These are phyloP conservation scores for Saccharomyces pastorianus DNA, from an alignment of 1,139 yeast species.

Conservation along the genomic window DNA sequence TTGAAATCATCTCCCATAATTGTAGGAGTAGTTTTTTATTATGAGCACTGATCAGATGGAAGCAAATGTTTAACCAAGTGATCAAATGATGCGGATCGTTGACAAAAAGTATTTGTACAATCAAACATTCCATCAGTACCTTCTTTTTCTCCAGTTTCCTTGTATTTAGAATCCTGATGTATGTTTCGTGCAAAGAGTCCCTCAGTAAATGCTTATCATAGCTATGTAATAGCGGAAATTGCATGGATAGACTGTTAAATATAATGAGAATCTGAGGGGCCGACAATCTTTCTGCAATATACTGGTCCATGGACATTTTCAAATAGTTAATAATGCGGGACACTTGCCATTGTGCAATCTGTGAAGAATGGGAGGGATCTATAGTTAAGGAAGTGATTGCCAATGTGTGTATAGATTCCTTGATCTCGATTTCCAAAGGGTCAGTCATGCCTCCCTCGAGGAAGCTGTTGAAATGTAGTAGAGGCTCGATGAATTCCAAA, in stretches of 20 bases:
- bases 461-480: constrained; percentile 3
- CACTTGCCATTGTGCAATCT: constrained; percentile 17
- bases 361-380: not conserved
- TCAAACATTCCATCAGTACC: constrained; percentile 18
- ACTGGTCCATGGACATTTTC: constrained; percentile 14
- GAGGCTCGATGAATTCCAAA: constrained; percentile 11
- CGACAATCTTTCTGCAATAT: constrained; percentile 9
- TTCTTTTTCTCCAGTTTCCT: constrained; percentile 6
- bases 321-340: constrained; percentile 13
- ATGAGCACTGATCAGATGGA: constrained; percentile 4
- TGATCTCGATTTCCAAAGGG: constrained; percentile 10
- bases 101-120: constrained; percentile 16
- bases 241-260: constrained; percentile 12
- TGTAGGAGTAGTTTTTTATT: constrained; percentile 4
- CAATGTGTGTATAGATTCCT: constrained; percentile 23
- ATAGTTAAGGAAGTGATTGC: constrained; percentile 13
- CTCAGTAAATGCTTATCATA: constrained; percentile 15
- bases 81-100: constrained; percentile 2
- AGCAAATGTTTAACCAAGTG: constrained; percentile 6
- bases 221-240: constrained; percentile 9
- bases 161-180: constrained; percentile 14
- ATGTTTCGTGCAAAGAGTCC: constrained; percentile 18
- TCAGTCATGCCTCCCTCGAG: constrained; percentile 8
- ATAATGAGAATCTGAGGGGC: constrained; percentile 17
- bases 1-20: constrained; percentile 10